A percentile compares a stretch with the other conserved stretches of the same genome.
Conservation (phyloP, 192 early-diverging fungal genomes). For the Phlyctochytrium arcticum region DNA sequence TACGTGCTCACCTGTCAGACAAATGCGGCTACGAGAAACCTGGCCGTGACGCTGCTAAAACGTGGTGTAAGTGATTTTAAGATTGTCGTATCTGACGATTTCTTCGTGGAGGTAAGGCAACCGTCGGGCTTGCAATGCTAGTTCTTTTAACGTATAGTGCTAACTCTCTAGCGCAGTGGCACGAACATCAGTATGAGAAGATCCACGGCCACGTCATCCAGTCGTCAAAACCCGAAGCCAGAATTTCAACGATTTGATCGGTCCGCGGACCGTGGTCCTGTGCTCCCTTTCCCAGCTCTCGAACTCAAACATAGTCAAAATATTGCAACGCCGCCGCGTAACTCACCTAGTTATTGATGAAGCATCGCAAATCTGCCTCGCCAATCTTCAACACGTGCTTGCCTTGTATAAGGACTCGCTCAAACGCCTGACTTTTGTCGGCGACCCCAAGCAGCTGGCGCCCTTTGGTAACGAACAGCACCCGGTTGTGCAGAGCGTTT, state of each 20-base stretch:
- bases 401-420: conserved; percentile 9
- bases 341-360: conserved; percentile 20
- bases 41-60: not conserved
- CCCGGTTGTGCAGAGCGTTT: conserved; percentile 14
- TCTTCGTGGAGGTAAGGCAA: too few species aligned
- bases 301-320: not conserved
- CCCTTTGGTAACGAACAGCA: conserved; percentile 17
- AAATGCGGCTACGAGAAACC: not conserved
- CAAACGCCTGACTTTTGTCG: conserved; percentile 17
- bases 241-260: not conserved
- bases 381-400: conserved; percentile 7
- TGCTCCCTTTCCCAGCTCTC: conserved; percentile 17
- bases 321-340: conserved; percentile 3
- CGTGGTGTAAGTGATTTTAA: not conserved
- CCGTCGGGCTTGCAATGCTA: too few species aligned
- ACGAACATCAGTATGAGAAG: not conserved
- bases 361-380: conserved; percentile 9
- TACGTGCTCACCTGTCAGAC: conserved; percentile 20
- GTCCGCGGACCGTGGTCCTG: conserved; percentile 15
- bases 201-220: conserved; percentile 10
- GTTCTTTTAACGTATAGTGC: too few species aligned
- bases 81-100: not conserved
- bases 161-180: too few species aligned
- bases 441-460: conserved; percentile 21
- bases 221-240: not conserved